Evolutionary conservation across 805 yeast genomes (phyloP).

Genomic region (Phaffomyces thermotolerans): DNA sequence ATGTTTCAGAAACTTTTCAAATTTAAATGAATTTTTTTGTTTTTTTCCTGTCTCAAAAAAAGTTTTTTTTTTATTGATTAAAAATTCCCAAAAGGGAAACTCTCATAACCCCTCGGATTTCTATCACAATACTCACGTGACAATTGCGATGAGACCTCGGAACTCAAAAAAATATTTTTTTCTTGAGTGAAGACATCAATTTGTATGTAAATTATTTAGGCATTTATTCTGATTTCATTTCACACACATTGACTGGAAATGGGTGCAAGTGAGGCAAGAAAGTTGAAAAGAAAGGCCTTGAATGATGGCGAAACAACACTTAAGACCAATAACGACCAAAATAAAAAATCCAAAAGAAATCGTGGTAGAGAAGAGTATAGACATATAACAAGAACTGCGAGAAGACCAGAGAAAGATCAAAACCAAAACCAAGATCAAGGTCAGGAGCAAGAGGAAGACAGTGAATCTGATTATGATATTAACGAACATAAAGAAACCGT

Average conservation of each 20-base stretch:
- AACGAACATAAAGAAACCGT: neutral
- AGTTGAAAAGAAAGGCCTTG: slow-evolving; percentile 4
- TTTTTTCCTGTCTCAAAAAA: neutral
- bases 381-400: slow-evolving; percentile 48
- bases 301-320: neutral
- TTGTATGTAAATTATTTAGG: too few relatives aligned
- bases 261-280: slow-evolving; percentile 13
- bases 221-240: neutral
- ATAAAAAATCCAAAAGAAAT: slow-evolving; percentile 14
- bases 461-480: neutral
- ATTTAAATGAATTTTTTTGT: too few relatives aligned
- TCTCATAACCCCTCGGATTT: neutral
- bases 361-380: slow-evolving; percentile 60
- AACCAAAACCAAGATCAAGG: slow-evolving; percentile 17
- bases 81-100: neutral
- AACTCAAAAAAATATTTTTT: too few relatives aligned
- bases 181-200: too few relatives aligned
- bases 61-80: neutral
- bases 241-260: neutral
- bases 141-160: too few relatives aligned
- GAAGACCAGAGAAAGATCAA: slow-evolving; percentile 23
- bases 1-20: too few relatives aligned
- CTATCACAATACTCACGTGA: too few relatives aligned
- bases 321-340: too few relatives aligned
- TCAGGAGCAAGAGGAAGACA: slow-evolving; percentile 2